These are phyloP conservation scores for Claviceps capensis DNA, from an alignment of 2,329 filamentous ascomycete species.

Conservation along the genomic window DNA sequence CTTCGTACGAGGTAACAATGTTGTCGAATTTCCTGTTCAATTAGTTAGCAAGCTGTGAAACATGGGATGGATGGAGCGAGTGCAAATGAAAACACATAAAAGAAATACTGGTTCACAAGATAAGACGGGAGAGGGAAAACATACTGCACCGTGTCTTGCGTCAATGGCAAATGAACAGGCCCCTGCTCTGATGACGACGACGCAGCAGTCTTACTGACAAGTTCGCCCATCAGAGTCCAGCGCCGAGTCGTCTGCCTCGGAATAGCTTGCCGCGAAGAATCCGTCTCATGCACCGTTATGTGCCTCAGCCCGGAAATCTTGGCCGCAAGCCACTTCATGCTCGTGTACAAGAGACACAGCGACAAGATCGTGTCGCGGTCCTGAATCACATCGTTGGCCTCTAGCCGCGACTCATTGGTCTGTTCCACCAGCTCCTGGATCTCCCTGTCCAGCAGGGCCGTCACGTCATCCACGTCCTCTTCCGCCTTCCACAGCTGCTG, in stretches of 20 bases:
- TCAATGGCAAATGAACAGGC: conserved; percentile 75
- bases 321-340: conserved; percentile 92
- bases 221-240: conserved; percentile 69
- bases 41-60: neutral
- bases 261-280: conserved; percentile 44
- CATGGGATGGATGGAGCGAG: neutral
- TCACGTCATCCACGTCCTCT: conserved; percentile 27
- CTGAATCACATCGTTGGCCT: conserved; percentile 72
- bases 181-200: conserved; percentile 42
- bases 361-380: conserved; percentile 77
- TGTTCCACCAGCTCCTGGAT: conserved; percentile 41
- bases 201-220: conserved; percentile 32
- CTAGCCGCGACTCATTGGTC: conserved; percentile 47
- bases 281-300: conserved; percentile 60
- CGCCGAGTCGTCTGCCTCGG: conserved; percentile 51
- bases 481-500: conserved; percentile 49
- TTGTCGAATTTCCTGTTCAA: conserved; percentile 61
- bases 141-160: conserved; percentile 68
- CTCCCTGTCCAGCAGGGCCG: conserved; percentile 48
- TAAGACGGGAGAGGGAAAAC: conserved; percentile 16
- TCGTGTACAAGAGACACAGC: conserved; percentile 82
- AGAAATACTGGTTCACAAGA: neutral
- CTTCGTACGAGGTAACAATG: conserved; percentile 70
- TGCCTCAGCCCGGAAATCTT: conserved; percentile 72
- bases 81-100: neutral